Percentiles rank a stretch among this genome's conserved stretches.
Evolutionary conservation across 805 yeast genomes (phyloP).

Genomic region (Hanseniaspora jakobsenii): DNA sequence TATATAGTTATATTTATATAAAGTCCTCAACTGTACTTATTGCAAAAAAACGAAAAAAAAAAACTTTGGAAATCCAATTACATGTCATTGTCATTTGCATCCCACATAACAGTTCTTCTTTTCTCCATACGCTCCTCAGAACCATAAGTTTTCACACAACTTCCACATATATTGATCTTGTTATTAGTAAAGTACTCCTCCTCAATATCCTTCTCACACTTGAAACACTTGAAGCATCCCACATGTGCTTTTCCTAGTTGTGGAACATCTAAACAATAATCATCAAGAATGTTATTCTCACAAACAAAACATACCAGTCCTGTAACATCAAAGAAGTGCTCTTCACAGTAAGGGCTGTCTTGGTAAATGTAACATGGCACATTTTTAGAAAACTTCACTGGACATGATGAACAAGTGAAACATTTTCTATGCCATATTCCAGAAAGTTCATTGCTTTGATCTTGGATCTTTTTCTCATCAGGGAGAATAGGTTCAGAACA

Average conservation of each 20-base stretch:
- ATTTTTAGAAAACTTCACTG: conserved; percentile 42
- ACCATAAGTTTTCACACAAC: conserved; percentile 6
- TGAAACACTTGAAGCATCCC: conserved; percentile 12
- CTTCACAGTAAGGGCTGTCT: conserved; percentile 72
- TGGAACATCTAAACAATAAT: conserved; percentile 11
- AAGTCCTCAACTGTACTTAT: no score
- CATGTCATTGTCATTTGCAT: conserved; percentile 5
- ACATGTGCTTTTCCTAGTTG: conserved; percentile 9
- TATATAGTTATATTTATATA: no score
- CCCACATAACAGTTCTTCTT: conserved; percentile 15
- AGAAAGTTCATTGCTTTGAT: conserved; percentile 49
- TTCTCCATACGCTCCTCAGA: conserved; percentile 5
- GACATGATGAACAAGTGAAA: conserved; percentile 63
- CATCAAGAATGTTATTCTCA: conserved; percentile 7
- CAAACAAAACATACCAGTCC: conserved; percentile 12
- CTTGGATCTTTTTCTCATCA: conserved; percentile 54
- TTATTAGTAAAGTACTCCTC: conserved; percentile 13
- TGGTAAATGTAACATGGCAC: conserved; percentile 62
- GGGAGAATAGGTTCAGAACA: conserved; percentile 42
- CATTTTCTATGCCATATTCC: conserved; percentile 94
- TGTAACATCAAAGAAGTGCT: conserved; percentile 34
- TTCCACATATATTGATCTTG: conserved; percentile 5
- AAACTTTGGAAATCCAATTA: no score
- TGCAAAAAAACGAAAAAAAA: no score
- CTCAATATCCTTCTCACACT: conserved; percentile 1